Evolutionary conservation across 2,329 filamentous ascomycete species (phyloP), one percentile per base, ranked within the genome.

Genomic region (Seiridium unicorne): DNA sequence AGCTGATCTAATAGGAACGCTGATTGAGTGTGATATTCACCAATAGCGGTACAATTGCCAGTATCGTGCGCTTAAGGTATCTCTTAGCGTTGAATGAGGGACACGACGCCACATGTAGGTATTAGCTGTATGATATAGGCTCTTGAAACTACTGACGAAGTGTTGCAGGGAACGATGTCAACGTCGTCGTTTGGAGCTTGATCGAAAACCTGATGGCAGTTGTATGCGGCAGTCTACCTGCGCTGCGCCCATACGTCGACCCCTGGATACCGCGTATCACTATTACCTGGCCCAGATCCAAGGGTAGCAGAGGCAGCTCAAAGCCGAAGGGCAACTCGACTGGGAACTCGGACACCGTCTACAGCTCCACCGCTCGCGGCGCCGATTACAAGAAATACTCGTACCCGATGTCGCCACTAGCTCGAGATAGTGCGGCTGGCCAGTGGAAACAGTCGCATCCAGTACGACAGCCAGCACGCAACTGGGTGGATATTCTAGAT

Each of bases 151-250:
- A 3, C 36, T 38, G 18, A 36, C 36, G 2, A 13, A 36, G 8
- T 11, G 10, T 1, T 38, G 5, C 1, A 54, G 51, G 51, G 51
- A 54, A 44, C 36, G 26, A 55, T 46, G 53, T 55, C 31, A 8
- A 44, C 11, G n/a, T 55, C 13, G 36, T 44, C 26, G 26, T 46
- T 8, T 55, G 53, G 53, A 55, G 38, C 3, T 40, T 55, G 36
- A 55, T 55, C 18, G 53, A 55, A 31, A 55, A 44, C 7, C 26
- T 55, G 6, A 44, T 44, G 36, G 53, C 40, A n/a, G 53, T 55
- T n/a, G 40, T 55, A 9, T 55, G 53, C 10, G 53, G 53, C 1
- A 55, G 53, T 31, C 38, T 55, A 34, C 53, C 53, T 5, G 36
- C 53, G 4, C 53, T 55, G 9, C 53, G 53, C 18, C 53, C 53